A percentile compares a stretch with the other conserved stretches of the same genome.
These are phyloP conservation scores for Handroanthus guayacan DNA, from an alignment of 257 asterid species.

Conservation along the genomic window DNA sequence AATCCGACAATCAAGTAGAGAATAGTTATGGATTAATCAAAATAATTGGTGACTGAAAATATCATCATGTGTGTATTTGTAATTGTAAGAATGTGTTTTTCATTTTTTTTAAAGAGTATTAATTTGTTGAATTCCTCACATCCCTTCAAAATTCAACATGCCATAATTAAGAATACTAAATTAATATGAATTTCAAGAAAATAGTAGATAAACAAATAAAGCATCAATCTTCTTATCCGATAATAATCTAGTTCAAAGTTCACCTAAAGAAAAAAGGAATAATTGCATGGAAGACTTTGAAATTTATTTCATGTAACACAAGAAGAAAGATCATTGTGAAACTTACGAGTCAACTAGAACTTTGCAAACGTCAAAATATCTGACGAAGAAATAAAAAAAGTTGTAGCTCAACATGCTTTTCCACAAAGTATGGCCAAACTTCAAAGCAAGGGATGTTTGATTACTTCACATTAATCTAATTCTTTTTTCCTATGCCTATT, in stretches of 20 bases:
- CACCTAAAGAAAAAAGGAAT: neutral
- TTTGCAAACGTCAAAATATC: conserved; percentile 10
- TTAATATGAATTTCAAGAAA: neutral
- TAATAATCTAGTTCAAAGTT: conserved; percentile 10
- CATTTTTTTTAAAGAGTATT: too few species aligned
- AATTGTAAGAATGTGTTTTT: too few species aligned
- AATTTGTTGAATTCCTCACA: too few species aligned
- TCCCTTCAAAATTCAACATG: too few species aligned
- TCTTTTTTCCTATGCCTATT: too few species aligned
- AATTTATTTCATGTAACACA: conserved; percentile 3
- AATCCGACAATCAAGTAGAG: too few species aligned
- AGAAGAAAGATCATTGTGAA: neutral
- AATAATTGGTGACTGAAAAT: too few species aligned
- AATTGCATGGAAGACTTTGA: conserved; percentile 34
- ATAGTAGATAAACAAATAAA: too few species aligned
- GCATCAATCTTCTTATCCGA: neutral
- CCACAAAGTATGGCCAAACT: conserved; percentile 32
- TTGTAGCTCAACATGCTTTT: conserved; percentile 31
- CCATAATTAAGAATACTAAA: too few species aligned
- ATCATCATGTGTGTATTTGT: too few species aligned
- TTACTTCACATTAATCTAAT: neutral
- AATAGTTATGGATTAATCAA: too few species aligned
- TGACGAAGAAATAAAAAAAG: neutral
- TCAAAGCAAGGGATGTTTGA: conserved; percentile 26
- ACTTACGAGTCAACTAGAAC: conserved; percentile 27